These are phyloP conservation scores for Paecilomyces fulvus DNA, from an alignment of 2,329 filamentous ascomycete genomes.

Conservation along the genomic window DNA sequence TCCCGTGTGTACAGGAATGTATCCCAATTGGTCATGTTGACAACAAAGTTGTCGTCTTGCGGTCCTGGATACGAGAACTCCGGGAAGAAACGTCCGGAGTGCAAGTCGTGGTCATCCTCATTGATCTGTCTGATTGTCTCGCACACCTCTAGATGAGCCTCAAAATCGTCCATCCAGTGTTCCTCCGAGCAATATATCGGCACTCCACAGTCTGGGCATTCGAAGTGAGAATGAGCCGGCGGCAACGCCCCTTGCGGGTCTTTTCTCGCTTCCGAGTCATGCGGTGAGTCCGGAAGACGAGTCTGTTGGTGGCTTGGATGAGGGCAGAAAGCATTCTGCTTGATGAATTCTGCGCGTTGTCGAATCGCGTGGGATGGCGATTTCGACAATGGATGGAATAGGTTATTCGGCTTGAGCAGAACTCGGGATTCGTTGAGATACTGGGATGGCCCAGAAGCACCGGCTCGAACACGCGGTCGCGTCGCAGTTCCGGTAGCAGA, in stretches of 20 bases:
- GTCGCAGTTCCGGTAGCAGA: conserved; percentile 5
- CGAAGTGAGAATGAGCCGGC: conserved; percentile 79
- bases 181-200: conserved; percentile 89
- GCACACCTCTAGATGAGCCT: conserved; percentile 84
- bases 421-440: conserved; percentile 20
- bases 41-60: conserved; percentile 83
- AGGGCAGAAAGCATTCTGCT: conserved; percentile 85
- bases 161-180: conserved; percentile 95
- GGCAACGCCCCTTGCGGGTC: conserved; percentile 40
- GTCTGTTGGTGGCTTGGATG: conserved; percentile 80
- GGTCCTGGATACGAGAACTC: conserved; percentile 87
- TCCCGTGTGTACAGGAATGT: conserved; percentile 89
- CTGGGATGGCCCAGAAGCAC: conserved; percentile 16
- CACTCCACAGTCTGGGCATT: conserved; percentile 92
- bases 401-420: conserved; percentile 62
- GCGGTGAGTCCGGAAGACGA: conserved; percentile 55
- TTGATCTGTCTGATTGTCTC: conserved; percentile 89
- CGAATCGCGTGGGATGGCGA: conserved; percentile 87
- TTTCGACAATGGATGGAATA: conserved; percentile 86
- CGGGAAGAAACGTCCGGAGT: conserved; percentile 82
- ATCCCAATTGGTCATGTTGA: conserved; percentile 99
- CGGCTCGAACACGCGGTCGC: conserved; percentile 16
- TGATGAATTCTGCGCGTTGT: conserved; percentile 80
- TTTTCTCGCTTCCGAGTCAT: conserved; percentile 56
- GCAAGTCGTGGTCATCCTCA: conserved; percentile 92